Base-by-base conservation (phyloP, 352 stramenopile genomes). In the Phytophthora multivora region DNA sequence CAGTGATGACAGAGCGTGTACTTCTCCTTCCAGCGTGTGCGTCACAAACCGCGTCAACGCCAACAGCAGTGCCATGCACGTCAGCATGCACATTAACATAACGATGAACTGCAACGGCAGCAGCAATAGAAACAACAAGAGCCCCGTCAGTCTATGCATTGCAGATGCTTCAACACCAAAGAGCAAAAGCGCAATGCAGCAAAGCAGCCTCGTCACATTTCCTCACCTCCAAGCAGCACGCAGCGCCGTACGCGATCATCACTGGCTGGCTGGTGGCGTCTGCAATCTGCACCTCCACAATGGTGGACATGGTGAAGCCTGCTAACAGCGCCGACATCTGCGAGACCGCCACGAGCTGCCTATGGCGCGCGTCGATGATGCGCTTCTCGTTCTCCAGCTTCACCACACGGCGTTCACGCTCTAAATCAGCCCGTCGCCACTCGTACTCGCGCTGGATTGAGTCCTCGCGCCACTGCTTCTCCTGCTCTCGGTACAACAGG, bases 361-460 rank as follows among this genome's bases (percentile, higher is more conserved):
- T 78, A 69, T 84, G 73, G 3, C 82, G 77, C 18, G 81, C 79
- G 58, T 93, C 84, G 53, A 93, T 87, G 47, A 89, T 82, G 48
- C 79, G 79, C 66, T 91, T 90, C 67, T 93, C 84, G 68, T 89
- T 90, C 71, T 89, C 82, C 48, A 93, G 80, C 65, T 93, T 93
- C 51, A 86, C 51, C 28, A 90, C 70, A 25, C 84, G 84, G 0
- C 79, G 75, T 48, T 89, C 78, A 26, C 84, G 79, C 66, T 90
- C 80, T 9, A 91, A 52, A 39, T 93, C 84, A 53, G 79, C 79
- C 30, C 83, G 73, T 2, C 84, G 75, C 84, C 84, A 93, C 50
- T 84, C 70, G 43, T 86, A 70, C 39, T 90, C 77, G 43, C 84
- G 80, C 52, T 76, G 69, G 26, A 91, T 85, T 2, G 80, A 71